Evolutionary conservation across 1,284 basidiomycete species (phyloP), one percentile per base, ranked within the genome.

Genomic region (Trametes sp.): DNA sequence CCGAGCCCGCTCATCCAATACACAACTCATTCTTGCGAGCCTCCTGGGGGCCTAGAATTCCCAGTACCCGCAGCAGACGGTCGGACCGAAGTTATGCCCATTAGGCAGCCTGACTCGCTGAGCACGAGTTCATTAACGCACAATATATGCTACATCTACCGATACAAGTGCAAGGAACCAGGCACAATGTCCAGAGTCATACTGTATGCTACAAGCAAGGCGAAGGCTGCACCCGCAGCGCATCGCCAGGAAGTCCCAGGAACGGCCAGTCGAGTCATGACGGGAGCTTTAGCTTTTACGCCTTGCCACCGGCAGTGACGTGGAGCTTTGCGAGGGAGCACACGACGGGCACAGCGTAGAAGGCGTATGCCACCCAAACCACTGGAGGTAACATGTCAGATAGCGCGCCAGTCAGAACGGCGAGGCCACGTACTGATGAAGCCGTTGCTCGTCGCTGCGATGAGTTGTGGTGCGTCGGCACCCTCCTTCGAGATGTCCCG

Each of bases 291-390:
- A 24, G 46, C 26, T n/a, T 55, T 65, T 59, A 72, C 54, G 68
- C 75, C 62, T 77, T 76, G 54, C 72, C 70, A 13, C 72, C 70
- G 10, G 72, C 63, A 7, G 70, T 64, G 13, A 90, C 81, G 57
- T 93, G 88, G 41, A 92, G 72, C 72, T 90, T 92, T n/a, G 89
- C 80, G 46, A 93, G 75, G 5, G 89, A 85, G 65, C 85, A 84
- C 31, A 92, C 83, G 31, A 93, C 79, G 7, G 90, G 89, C 23
- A 91, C 83, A 14, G 83, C 86, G 63, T 85, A 88, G 75, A 93
- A 92, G 2, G 88, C 85, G 67, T 90, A 92, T 23, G 84, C 89
- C 26, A 92, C 86, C 85, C 88, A 92, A 45, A 87, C 81, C 89
- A 93, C 90, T 92, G 59, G 7, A 23, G 48, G 31, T 31, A 2